Evolutionary conservation across 129 eudicot genomes (phyloP).

Genomic region (Cynara cardunculus): DNA sequence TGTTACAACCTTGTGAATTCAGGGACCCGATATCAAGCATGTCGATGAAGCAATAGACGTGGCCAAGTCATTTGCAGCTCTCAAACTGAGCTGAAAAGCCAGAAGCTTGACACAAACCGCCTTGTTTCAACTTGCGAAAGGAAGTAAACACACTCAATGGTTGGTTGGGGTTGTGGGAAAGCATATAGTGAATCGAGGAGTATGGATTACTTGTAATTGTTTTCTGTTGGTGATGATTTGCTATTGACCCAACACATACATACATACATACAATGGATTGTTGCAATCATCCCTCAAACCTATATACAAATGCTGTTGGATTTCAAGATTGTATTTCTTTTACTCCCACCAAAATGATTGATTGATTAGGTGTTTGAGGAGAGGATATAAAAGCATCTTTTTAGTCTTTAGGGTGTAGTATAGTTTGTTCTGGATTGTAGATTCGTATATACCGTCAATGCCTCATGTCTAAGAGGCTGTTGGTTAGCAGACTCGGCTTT

Average conservation of each 20-base stretch:
- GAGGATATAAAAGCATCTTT: neutral
- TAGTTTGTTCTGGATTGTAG: too few species aligned
- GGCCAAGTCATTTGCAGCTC: slow-evolving; percentile 68
- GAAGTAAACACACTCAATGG: neutral
- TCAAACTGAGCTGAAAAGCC: slow-evolving; percentile 48
- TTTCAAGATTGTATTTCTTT: neutral
- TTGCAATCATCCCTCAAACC: neutral
- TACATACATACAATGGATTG: neutral
- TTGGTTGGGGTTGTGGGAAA: slow-evolving; percentile 15
- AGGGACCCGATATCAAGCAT: slow-evolving; percentile 61
- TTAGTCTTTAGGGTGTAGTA: too few species aligned
- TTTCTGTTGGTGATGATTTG: neutral
- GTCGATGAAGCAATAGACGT: slow-evolving; percentile 71
- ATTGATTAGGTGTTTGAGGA: neutral
- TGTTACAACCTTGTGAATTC: neutral
- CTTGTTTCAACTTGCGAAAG: neutral
- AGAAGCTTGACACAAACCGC: neutral
- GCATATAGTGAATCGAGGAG: slow-evolving; percentile 3
- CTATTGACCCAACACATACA: slow-evolving; percentile 8
- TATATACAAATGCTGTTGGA: neutral
- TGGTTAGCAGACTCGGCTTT: too few species aligned
- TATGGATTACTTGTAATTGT: slow-evolving; percentile 1
- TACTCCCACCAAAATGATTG: neutral
- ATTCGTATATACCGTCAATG: too few species aligned
- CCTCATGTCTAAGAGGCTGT: too few species aligned